Conservation (phyloP, 768 basidiomycete genomes). For the Psilocybe subaeruginosa region DNA sequence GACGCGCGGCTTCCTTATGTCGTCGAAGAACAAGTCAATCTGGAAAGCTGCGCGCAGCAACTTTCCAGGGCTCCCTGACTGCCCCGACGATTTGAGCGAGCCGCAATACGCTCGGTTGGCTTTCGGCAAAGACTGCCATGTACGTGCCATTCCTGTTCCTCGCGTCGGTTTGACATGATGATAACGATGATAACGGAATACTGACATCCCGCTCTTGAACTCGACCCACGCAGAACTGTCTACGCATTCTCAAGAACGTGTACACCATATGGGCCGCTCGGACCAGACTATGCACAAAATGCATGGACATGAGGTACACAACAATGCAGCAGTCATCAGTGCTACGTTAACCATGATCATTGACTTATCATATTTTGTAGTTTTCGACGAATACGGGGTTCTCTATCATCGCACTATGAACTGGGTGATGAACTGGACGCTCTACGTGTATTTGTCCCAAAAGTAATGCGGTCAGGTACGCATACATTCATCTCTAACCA, state of each 20-base stretch:
- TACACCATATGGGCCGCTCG: constrained; percentile 1
- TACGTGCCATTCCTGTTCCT: neutral
- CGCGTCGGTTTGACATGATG: neutral
- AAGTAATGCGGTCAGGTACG: no score
- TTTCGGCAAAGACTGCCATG: constrained; percentile 22
- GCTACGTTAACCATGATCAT: no score
- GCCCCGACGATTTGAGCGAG: constrained; percentile 34
- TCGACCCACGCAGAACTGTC: neutral
- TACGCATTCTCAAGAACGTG: neutral
- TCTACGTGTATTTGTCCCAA: no score
- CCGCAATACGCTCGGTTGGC: constrained; percentile 35
- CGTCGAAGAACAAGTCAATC: neutral
- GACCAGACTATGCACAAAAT: constrained; percentile 1
- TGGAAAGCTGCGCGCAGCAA: constrained; percentile 4
- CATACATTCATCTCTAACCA: no score
- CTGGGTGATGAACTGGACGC: no score
- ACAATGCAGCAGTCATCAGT: no score
- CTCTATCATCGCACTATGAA: no score
- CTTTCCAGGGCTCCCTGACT: constrained; percentile 17
- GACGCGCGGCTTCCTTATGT: constrained; percentile 43
- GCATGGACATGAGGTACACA: neutral
- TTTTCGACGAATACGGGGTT: no score
- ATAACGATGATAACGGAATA: neutral
- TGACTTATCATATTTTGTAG: no score
- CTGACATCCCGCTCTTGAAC: neutral